Evolutionary conservation across 768 basidiomycete genomes (phyloP).

Genomic region (Trametes gibbosa): DNA sequence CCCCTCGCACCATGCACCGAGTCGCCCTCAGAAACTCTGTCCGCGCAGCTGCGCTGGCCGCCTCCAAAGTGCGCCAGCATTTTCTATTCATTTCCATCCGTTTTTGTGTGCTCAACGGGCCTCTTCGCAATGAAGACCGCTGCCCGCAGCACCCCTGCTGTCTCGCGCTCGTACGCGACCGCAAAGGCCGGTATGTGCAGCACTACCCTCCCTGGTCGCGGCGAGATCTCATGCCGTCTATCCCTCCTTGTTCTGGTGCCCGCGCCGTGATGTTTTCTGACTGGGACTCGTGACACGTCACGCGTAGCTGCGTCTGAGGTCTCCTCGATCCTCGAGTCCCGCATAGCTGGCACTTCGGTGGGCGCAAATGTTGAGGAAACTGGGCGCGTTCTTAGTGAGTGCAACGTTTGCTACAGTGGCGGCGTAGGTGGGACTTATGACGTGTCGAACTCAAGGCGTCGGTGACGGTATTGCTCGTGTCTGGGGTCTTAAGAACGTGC

Average conservation of each 20-base stretch:
- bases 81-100: constrained; percentile 19
- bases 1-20: constrained; percentile 69
- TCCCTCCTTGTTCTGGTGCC: not conserved
- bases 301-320: constrained; percentile 94
- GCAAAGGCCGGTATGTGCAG: constrained; percentile 86
- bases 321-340: constrained; percentile 97
- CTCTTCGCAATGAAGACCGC: constrained; percentile 33
- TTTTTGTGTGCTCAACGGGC: constrained; percentile 11
- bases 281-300: constrained; percentile 33
- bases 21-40: constrained; percentile 82
- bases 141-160: constrained; percentile 44
- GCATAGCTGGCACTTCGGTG: constrained; percentile 89
- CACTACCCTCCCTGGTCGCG: constrained; percentile 1
- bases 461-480: constrained; percentile 99
- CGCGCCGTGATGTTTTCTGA: constrained; percentile 17
- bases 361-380: constrained; percentile 98
- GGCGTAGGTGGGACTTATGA: constrained; percentile 26
- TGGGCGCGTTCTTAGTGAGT: constrained; percentile 95
- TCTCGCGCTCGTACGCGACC: constrained; percentile 89
- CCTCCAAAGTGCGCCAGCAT: constrained; percentile 53
- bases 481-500: constrained; percentile 98
- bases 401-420: not conserved
- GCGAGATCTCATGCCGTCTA: constrained; percentile 19
- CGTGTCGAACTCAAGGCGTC: constrained; percentile 58
- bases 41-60: constrained; percentile 73